Base-by-base conservation (phyloP, 345 rosid genomes). In the Rubroshorea leprosula region DNA sequence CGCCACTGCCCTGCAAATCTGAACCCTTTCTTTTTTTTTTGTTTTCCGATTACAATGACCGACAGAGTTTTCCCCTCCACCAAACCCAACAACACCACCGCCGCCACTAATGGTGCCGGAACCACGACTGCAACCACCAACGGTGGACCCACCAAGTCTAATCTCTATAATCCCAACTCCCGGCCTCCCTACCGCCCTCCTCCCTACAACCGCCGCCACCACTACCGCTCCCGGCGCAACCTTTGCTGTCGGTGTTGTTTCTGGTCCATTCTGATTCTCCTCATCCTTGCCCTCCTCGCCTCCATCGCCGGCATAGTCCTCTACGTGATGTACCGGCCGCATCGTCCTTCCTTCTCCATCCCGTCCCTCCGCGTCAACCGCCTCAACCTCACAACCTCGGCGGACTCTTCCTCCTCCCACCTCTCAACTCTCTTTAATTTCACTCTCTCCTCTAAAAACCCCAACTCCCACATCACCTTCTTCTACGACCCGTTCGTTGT, bases 191-290 rank as follows among this genome's bases (percentile, higher is more conserved):
- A 79, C 72, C 82, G 83, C 24, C 90, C 82, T 17, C 88, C 81
- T 17, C 81, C 87, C 55, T 76, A 75, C 73, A 67, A 75, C 58
- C 82, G 76, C 10, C 87, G 78, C 21, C 80, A 74, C 5, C 72
- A 71, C n/a, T 64, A 68, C 63, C 80, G 74, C 14, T 70, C 89
- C 5, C 80, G 83, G 5, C 80, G 90, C 29, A 80, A 72, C 75
- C 63, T 78, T 49, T 83, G 95, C 78, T 93, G 97, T 58, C 82
- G 99, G 61, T 85, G 78, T 56, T 87, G 88, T 74, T 89, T 90
- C 78, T 93, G 99, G 99, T 64, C 81, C 22, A 65, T 87, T 27
- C 82, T 93, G 24, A 7, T 78, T 17, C 8, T 87, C 47, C 83
- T 93, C 13, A 51, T 87, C 62, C 59, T 90, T 31, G 74, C 86